A percentile compares a stretch with the other conserved stretches of the same genome.
Conservation (phyloP, 768 basidiomycete genomes). For the Kwoniella heveanensis region DNA sequence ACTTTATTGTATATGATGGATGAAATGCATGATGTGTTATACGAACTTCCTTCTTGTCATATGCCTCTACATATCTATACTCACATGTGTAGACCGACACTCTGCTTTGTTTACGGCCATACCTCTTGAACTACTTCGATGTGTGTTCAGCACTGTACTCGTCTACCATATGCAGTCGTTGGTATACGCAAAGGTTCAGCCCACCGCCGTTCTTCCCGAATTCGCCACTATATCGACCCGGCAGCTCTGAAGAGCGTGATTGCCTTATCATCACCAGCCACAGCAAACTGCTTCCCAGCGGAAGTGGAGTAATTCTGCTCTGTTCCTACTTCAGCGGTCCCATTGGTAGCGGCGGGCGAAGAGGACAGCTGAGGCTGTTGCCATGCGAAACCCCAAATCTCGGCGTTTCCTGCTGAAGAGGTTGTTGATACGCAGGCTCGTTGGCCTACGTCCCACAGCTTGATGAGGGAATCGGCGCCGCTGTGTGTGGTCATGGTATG, state of each 20-base stretch:
- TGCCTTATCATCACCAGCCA: slow-evolving; percentile 50
- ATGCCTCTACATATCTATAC: neutral
- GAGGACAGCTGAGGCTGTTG: slow-evolving; percentile 45
- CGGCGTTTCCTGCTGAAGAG: slow-evolving; percentile 30
- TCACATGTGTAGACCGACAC: too few species aligned
- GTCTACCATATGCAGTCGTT: too few species aligned
- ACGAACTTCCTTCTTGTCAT: neutral
- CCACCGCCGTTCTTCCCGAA: too few species aligned
- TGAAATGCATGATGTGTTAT: neutral
- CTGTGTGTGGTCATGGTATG: too few species aligned
- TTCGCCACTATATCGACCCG: slow-evolving; percentile 46
- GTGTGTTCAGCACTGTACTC: neutral
- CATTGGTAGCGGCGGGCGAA: slow-evolving; percentile 21
- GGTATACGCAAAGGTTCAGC: too few species aligned
- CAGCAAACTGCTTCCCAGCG: slow-evolving; percentile 51
- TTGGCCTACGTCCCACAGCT: slow-evolving; percentile 54
- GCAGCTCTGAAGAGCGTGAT: slow-evolving; percentile 52
- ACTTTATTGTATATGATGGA: neutral
- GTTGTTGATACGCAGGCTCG: slow-evolving; percentile 46
- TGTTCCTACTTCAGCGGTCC: neutral
- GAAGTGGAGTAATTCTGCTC: neutral
- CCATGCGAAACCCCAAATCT: slow-evolving; percentile 55
- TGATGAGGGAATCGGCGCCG: slow-evolving; percentile 51
- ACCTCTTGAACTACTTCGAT: slow-evolving; percentile 1
- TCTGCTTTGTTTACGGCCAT: too few species aligned